A percentile compares a stretch with the other conserved stretches of the same genome.
Conservation (phyloP, 2,329 filamentous ascomycete genomes). For the Cryoendolithus antarcticus region DNA sequence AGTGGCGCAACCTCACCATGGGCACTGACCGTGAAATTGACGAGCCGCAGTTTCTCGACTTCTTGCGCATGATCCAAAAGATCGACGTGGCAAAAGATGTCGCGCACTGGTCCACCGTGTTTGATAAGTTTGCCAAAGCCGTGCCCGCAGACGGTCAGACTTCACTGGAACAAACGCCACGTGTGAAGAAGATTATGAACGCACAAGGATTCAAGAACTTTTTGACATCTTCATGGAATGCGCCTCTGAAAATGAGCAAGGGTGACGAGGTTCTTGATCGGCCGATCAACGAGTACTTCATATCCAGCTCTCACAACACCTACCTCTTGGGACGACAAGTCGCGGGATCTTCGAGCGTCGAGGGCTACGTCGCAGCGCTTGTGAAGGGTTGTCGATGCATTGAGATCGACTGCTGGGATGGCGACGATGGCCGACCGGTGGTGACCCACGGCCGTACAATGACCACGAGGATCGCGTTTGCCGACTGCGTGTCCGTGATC, state of each 20-base stretch:
- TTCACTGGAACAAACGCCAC: no score
- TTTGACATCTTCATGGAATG: slow-evolving; percentile 47
- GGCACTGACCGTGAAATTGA: slow-evolving; percentile 49
- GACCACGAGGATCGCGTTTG: slow-evolving; percentile 79
- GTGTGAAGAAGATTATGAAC: slow-evolving; percentile 61
- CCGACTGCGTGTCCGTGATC: slow-evolving; percentile 84
- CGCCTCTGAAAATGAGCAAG: slow-evolving; percentile 13
- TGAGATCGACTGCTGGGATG: slow-evolving; percentile 98
- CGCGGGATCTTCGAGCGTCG: slow-evolving; percentile 78
- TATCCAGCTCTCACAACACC: slow-evolving; percentile 97
- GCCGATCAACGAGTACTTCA: slow-evolving; percentile 92
- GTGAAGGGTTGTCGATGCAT: slow-evolving; percentile 86
- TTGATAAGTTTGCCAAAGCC: slow-evolving; percentile 30
- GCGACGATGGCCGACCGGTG: slow-evolving; percentile 70
- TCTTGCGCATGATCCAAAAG: slow-evolving; percentile 60
- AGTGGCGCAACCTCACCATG: slow-evolving; percentile 50
- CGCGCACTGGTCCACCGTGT: slow-evolving; percentile 57
- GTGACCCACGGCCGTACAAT: slow-evolving; percentile 86
- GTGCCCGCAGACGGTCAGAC: slow-evolving; percentile 31
- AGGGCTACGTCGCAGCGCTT: slow-evolving; percentile 84
- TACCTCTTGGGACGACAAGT: slow-evolving; percentile 89
- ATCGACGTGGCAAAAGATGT: slow-evolving; percentile 60
- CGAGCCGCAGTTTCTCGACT: slow-evolving; percentile 59
- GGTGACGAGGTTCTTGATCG: slow-evolving; percentile 49
- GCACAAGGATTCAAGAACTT: slow-evolving; percentile 68